Evolutionary conservation across 2,329 filamentous ascomycete genomes (phyloP).

Genomic region (Teratosphaeria nubilosa): DNA sequence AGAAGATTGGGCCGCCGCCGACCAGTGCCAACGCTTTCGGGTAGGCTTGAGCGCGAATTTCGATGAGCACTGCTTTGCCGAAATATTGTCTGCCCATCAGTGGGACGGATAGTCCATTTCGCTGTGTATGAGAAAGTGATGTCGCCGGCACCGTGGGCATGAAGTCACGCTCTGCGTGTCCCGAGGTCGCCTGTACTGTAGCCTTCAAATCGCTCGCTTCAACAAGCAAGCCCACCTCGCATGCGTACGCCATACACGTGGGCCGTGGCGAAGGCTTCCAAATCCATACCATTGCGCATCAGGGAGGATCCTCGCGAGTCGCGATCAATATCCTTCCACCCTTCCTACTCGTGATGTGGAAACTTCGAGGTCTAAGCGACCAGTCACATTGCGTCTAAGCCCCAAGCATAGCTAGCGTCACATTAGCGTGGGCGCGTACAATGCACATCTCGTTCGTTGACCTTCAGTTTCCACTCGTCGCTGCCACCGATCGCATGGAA

Average conservation of each 20-base stretch:
- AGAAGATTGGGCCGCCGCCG: too few relatives aligned
- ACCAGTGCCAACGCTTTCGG: too few relatives aligned
- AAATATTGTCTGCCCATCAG: too few relatives aligned
- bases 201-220: too few relatives aligned
- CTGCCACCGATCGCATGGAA: not conserved
- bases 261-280: not conserved
- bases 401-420: not conserved
- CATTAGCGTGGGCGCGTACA: not conserved
- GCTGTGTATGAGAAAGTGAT: too few relatives aligned
- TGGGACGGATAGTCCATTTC: too few relatives aligned
- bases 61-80: too few relatives aligned
- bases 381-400: not conserved
- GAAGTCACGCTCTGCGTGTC: too few relatives aligned
- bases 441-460: not conserved
- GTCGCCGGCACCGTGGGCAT: too few relatives aligned
- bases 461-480: not conserved
- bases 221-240: too few relatives aligned
- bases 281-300: not conserved
- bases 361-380: not conserved
- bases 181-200: too few relatives aligned
- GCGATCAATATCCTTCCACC: not conserved
- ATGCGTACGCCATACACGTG: not conserved
- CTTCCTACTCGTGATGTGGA: not conserved
- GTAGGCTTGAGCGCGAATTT: too few relatives aligned
- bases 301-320: not conserved